phyloP scores from a whole-genome alignment of 257 asterid genomes.

The Jaltomata sinuosa region DNA sequence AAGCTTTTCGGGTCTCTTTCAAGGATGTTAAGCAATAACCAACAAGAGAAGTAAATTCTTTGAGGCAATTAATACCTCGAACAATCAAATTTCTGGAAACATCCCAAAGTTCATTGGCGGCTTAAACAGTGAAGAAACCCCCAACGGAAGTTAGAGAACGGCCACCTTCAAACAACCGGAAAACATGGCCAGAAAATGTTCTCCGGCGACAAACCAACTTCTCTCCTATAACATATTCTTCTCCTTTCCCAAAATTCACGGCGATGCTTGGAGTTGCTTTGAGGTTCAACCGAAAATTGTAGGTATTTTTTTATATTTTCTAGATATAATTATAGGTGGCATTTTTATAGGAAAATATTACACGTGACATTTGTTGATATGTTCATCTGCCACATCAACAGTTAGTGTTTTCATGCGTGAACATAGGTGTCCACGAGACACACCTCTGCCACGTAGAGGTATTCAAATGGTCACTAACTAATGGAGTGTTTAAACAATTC shows the following conservation, averaged over 20 bases:
- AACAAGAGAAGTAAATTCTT: slow-evolving; percentile 40
- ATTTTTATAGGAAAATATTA: background rate
- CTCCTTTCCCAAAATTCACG: background rate
- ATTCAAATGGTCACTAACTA: background rate
- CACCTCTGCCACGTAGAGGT: background rate
- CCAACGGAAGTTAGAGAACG: background rate
- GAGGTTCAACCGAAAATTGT: background rate
- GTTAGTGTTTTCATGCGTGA: background rate
- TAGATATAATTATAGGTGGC: background rate
- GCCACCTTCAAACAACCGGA: background rate
- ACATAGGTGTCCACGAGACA: background rate
- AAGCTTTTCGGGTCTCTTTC: slow-evolving; percentile 52
- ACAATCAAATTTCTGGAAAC: slow-evolving; percentile 51
- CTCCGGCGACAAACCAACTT: background rate
- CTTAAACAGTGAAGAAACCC: slow-evolving; percentile 4
- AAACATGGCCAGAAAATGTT: background rate
- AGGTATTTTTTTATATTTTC: background rate
- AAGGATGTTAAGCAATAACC: slow-evolving; percentile 27
- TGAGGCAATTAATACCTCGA: slow-evolving; percentile 53
- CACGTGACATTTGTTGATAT: background rate
- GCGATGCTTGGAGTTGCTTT: background rate
- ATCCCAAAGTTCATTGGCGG: slow-evolving; percentile 44
- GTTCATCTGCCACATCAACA: background rate
- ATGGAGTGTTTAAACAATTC: background rate
- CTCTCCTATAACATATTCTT: background rate